These are phyloP conservation scores for Astraeus odoratus DNA, from an alignment of 768 basidiomycete genomes.

Conservation along the genomic window DNA sequence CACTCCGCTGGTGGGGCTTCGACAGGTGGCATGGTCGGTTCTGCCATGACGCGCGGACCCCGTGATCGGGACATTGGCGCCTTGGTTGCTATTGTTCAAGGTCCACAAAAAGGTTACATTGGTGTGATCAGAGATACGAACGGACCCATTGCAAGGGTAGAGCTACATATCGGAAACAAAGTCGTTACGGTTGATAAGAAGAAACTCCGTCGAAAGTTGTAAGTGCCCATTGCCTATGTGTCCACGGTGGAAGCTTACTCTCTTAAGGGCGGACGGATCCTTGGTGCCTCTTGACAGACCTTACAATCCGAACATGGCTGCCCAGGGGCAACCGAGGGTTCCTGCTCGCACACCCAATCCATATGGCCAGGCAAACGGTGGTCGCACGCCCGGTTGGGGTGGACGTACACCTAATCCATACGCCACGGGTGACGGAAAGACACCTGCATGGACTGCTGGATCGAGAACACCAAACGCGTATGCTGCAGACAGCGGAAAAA, in stretches of 20 bases:
- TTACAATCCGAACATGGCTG: slow-evolving; percentile 12
- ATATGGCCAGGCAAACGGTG: slow-evolving; percentile 33
- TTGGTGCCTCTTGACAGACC: slow-evolving; percentile 44
- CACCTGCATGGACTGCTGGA: slow-evolving; percentile 57
- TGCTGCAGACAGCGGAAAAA: slow-evolving; percentile 48
- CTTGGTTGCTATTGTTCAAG: slow-evolving; percentile 74
- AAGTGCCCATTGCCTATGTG: slow-evolving; percentile 25
- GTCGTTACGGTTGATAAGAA: slow-evolving; percentile 81
- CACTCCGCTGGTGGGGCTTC: slow-evolving; percentile 48
- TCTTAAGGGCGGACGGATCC: slow-evolving; percentile 47
- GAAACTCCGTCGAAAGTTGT: slow-evolving; percentile 70
- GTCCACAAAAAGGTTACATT: slow-evolving; percentile 83
- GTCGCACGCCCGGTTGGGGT: slow-evolving; percentile 32
- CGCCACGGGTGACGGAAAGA: slow-evolving; percentile 46
- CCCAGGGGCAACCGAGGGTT: slow-evolving; percentile 23
- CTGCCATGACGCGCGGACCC: slow-evolving; percentile 76
- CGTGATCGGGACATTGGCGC: slow-evolving; percentile 78
- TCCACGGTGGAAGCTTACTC: slow-evolving; percentile 5
- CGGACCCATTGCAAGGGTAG: slow-evolving; percentile 79
- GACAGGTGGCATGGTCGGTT: slow-evolving; percentile 73
- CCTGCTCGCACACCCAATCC: slow-evolving; percentile 42
- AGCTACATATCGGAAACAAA: slow-evolving; percentile 85
- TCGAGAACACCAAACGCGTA: slow-evolving; percentile 69
- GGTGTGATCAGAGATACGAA: slow-evolving; percentile 96
- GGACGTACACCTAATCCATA: slow-evolving; percentile 68